Base-by-base conservation (phyloP, 2,329 filamentous ascomycete genomes). In the Rutstroemia sp. region DNA sequence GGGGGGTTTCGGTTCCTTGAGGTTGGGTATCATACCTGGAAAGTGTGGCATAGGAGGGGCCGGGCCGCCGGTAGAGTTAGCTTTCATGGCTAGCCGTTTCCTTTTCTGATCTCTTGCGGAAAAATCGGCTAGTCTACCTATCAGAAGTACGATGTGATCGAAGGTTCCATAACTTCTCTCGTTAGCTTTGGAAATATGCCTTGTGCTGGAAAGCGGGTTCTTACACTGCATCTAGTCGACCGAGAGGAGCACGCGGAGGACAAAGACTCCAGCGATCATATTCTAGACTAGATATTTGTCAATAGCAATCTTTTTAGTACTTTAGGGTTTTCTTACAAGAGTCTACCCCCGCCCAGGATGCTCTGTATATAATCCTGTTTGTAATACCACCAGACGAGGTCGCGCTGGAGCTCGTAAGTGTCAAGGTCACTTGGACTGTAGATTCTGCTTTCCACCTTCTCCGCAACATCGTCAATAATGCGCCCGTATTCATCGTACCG, bases 361-460 rank as follows among this genome's bases (percentile, higher is more conserved):
- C 89, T 91, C 70, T 96, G 92, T 64, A 92, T 95, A 8, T 88
- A 83, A 70, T 97, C 94, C 76, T 96, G 94, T 71, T 96, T 95
- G 65, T 82, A 86, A 69, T 92, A 96, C 88, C 91, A 96, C 92
- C 92, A 99, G 68, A 88, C 95, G 5, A 97, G 73, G 71, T 97
- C 94, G 61, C 88, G 83, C 41, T 94, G 77, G 16, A 88, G 86
- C 66, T 94, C 88, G 66, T 88, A 95, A 42, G 81, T 85, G 60
- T 90, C 85, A 49, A 95, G 79, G 59, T 97, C 92, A 59, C 74
- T 77, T 38, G 61, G 52, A 1, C 67, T 63, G 41, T 65, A 69
- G 16, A 59, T 49, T 52, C 59, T 63, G 18, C 47, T 56, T 38
- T 52, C 49, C 5, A 42, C 52, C 27, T 52, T 21, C 10, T 61